Evolutionary conservation across 2,329 filamentous ascomycete genomes (phyloP).

Genomic region (Botryotinia globosa): DNA sequence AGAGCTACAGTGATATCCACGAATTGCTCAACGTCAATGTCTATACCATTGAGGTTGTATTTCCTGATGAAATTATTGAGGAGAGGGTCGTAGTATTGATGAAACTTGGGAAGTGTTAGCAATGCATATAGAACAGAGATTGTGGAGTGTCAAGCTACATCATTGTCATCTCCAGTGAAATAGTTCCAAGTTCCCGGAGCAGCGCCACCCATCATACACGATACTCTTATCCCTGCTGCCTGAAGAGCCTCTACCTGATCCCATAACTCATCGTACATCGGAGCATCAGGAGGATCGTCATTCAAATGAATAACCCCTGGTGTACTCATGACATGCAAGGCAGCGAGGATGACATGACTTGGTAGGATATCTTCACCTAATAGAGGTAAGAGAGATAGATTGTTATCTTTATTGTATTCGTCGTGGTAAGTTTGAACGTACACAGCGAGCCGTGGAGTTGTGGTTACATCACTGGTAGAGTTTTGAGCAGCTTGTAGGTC

Average conservation of each 20-base stretch:
- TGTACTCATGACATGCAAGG: conserved; percentile 12
- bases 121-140: not conserved
- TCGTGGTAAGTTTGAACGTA: conserved; percentile 20
- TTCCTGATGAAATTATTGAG: conserved; percentile 50
- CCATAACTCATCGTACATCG: conserved; percentile 24
- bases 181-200: conserved; percentile 39
- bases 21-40: conserved; percentile 83
- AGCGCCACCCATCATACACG: conserved; percentile 25
- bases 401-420: not conserved
- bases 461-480: not conserved
- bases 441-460: conserved; percentile 16
- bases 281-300: conserved; percentile 18
- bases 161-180: conserved; percentile 36
- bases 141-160: not conserved
- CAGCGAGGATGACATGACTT: conserved; percentile 20
- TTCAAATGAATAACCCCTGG: conserved; percentile 22
- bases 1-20: conserved; percentile 71
- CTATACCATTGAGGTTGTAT: conserved; percentile 83
- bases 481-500: not conserved
- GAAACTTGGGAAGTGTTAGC: conserved; percentile 25
- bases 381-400: conserved; percentile 21
- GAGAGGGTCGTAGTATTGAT: conserved; percentile 22
- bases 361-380: not conserved
- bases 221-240: conserved; percentile 22
- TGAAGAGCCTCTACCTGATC: conserved; percentile 19